These are phyloP conservation scores for Trichosporon sp. DNA, from an alignment of 1,284 basidiomycete species.

Conservation along the genomic window DNA sequence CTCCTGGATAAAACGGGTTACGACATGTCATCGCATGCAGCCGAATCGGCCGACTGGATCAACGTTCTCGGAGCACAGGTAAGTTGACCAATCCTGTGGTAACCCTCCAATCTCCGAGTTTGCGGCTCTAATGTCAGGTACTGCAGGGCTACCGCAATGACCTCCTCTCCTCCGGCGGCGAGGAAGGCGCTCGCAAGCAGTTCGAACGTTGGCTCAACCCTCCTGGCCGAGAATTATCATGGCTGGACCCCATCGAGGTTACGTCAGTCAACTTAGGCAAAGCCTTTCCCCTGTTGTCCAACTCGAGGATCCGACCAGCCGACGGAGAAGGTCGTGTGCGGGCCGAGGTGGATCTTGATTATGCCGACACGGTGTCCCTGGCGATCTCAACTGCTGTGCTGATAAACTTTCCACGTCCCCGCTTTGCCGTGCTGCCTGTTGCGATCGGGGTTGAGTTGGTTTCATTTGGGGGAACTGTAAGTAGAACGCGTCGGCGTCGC, in stretches of 20 bases:
- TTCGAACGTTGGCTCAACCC: slow-evolving; percentile 58
- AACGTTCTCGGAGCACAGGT: slow-evolving; percentile 63
- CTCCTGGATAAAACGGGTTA: slow-evolving; percentile 60
- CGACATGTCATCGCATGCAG: slow-evolving; percentile 60
- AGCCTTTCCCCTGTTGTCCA: slow-evolving; percentile 60
- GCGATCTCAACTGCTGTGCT: slow-evolving; percentile 62
- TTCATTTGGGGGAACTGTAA: slow-evolving; percentile 61
- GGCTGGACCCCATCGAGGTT: slow-evolving; percentile 61
- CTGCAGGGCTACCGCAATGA: slow-evolving; percentile 57
- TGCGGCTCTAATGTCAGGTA: slow-evolving; percentile 40
- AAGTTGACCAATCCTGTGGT: slow-evolving; percentile 44
- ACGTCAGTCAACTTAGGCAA: slow-evolving; percentile 61
- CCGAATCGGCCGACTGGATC: slow-evolving; percentile 63
- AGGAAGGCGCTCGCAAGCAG: slow-evolving; percentile 56
- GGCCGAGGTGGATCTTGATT: slow-evolving; percentile 63
- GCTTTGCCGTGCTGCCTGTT: slow-evolving; percentile 63
- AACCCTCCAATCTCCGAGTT: slow-evolving; percentile 21
- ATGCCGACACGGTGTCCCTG: slow-evolving; percentile 60
- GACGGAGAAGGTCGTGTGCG: slow-evolving; percentile 61
- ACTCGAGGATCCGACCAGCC: slow-evolving; percentile 62
- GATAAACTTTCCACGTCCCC: slow-evolving; percentile 62
- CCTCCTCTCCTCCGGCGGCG: slow-evolving; percentile 54
- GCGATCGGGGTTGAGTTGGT: slow-evolving; percentile 61
- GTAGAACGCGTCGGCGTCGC: slow-evolving; percentile 31
- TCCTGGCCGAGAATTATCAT: slow-evolving; percentile 42